Percentiles rank a stretch among this genome's conserved stretches.
These are phyloP conservation scores for Perkinsus chesapeaki DNA, from an alignment of 169 alveolate genomes.

Conservation along the genomic window DNA sequence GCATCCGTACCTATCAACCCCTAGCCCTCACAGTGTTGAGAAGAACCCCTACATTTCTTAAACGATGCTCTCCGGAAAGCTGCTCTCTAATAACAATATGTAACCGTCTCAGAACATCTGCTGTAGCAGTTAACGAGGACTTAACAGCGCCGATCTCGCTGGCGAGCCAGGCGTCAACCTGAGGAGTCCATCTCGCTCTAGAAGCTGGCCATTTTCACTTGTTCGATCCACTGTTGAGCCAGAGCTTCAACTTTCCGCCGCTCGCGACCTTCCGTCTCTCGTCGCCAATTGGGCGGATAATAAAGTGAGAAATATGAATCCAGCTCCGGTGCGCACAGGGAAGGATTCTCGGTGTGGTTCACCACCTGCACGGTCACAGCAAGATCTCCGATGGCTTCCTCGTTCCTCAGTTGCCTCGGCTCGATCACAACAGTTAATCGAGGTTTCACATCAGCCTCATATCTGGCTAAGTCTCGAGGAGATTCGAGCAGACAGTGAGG, in stretches of 20 bases:
- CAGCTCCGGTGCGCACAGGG: background rate
- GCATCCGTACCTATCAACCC: background rate
- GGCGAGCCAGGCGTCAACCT: background rate
- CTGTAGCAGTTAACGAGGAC: background rate
- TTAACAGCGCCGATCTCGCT: background rate
- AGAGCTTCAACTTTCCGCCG: background rate
- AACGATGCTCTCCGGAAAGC: background rate
- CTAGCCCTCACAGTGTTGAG: background rate
- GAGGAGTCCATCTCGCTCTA: background rate
- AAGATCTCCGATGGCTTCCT: background rate
- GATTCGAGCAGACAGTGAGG: background rate
- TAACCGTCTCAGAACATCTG: background rate
- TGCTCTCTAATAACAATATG: background rate
- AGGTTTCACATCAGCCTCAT: background rate
- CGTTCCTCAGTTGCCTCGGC: background rate
- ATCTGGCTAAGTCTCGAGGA: background rate
- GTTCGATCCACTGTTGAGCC: background rate
- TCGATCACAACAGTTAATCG: background rate
- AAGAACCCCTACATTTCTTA: background rate
- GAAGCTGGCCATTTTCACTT: background rate
- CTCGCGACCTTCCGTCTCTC: background rate
- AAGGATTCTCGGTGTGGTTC: background rate
- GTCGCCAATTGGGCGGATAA: background rate
- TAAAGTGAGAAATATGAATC: background rate
- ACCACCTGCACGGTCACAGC: constrained; percentile 1